Percentiles rank a stretch among this genome's conserved stretches.
Evolutionary conservation across 345 rosid genomes (phyloP).

Genomic region (Lumnitzera littorea): DNA sequence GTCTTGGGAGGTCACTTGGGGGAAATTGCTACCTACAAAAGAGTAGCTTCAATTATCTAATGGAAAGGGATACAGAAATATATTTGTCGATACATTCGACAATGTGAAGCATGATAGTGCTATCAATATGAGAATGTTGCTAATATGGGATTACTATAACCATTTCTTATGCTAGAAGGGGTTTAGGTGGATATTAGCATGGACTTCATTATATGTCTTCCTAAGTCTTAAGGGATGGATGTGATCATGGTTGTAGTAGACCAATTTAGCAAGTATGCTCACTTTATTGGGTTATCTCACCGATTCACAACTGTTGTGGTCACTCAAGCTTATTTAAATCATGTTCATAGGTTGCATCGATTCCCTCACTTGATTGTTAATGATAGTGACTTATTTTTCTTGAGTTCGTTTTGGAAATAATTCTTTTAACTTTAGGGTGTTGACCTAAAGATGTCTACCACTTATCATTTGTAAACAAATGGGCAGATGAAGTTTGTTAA

Average conservation of each 20-base stretch:
- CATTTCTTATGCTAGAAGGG: background rate
- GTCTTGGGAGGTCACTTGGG: too few relatives aligned
- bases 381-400: background rate
- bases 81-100: too few relatives aligned
- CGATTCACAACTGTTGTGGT: background rate
- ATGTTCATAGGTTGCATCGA: slow-evolving; percentile 1
- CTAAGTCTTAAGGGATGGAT: background rate
- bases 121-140: background rate
- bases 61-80: too few relatives aligned
- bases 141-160: background rate
- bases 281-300: background rate
- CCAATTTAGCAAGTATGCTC: slow-evolving; percentile 1
- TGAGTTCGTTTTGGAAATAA: background rate
- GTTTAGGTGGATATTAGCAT: background rate
- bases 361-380: background rate
- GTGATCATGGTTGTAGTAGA: slow-evolving; percentile 4
- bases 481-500: background rate
- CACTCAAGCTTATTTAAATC: background rate
- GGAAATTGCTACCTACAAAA: too few relatives aligned
- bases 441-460: background rate
- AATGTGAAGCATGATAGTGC: background rate
- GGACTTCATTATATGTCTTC: background rate
- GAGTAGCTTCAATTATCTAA: too few relatives aligned
- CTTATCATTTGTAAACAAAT: slow-evolving; percentile 1
- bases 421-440: background rate